phyloP scores from a whole-genome alignment of 2,329 filamentous ascomycete genomes.

The Xylariaceae sp. region DNA sequence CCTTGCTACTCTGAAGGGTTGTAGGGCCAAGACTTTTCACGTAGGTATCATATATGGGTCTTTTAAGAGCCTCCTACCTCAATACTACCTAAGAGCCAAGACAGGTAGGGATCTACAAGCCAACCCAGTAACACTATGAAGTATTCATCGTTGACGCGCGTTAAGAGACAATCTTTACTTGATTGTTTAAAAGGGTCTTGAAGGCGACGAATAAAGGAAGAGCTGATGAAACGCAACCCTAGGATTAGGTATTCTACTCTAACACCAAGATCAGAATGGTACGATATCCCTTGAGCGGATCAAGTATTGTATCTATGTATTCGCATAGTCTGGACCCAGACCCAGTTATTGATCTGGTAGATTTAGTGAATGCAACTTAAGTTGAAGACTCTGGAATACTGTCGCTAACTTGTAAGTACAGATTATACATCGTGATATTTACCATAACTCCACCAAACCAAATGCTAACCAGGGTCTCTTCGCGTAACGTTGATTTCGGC shows the following conservation, averaged over 20 bases:
- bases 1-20: not conserved
- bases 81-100: slow-evolving; percentile 10
- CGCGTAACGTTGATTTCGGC: not conserved
- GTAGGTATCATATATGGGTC: slow-evolving; percentile 6
- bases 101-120: slow-evolving; percentile 15
- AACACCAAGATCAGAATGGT: not conserved
- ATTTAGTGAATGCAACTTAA: not conserved
- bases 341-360: not conserved
- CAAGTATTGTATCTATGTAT: not conserved
- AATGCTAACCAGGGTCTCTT: not conserved
- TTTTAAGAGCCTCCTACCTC: slow-evolving; percentile 23
- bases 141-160: slow-evolving; percentile 7
- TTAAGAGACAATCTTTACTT: slow-evolving; percentile 19
- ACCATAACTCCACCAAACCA: not conserved
- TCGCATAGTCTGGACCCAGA: not conserved
- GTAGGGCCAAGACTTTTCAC: slow-evolving; percentile 15
- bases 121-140: slow-evolving; percentile 1
- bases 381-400: not conserved
- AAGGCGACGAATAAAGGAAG: not conserved
- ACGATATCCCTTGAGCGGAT: not conserved
- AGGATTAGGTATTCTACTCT: not conserved
- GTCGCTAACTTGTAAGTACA: not conserved
- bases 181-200: slow-evolving; percentile 2
- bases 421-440: not conserved
- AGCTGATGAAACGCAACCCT: not conserved